Evolutionary conservation across 805 yeast genomes (phyloP).

Genomic region (Wickerhamomyces sydowiorum): DNA sequence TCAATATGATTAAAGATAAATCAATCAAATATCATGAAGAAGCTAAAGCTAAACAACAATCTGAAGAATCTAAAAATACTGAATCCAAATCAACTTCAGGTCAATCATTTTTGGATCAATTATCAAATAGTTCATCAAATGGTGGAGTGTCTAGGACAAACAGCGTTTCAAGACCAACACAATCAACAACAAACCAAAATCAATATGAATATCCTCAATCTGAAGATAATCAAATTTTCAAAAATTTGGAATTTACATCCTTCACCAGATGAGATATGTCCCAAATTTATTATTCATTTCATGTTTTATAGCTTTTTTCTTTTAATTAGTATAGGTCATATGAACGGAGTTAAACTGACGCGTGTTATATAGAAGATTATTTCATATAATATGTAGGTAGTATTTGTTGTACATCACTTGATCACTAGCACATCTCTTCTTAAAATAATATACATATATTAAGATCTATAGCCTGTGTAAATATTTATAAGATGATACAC

Average conservation of each 20-base stretch:
- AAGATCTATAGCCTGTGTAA: no score
- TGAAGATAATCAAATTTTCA: slow-evolving; percentile 20
- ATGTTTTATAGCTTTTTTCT: no score
- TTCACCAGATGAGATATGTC: slow-evolving; percentile 13
- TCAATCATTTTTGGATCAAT: slow-evolving; percentile 19
- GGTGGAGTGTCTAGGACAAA: slow-evolving; percentile 7
- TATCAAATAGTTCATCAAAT: slow-evolving; percentile 4
- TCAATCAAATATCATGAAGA: slow-evolving; percentile 11
- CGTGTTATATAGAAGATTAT: no score
- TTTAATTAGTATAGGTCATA: no score
- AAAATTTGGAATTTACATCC: slow-evolving; percentile 22
- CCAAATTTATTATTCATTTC: no score
- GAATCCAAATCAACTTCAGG: slow-evolving; percentile 14
- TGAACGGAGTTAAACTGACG: no score
- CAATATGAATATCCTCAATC: slow-evolving; percentile 17
- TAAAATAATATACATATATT: no score
- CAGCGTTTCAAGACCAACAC: slow-evolving; percentile 9
- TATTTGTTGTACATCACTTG: no score
- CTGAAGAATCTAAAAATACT: slow-evolving; percentile 1
- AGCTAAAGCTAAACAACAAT: slow-evolving; percentile 3
- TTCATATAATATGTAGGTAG: no score
- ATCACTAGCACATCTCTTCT: no score
- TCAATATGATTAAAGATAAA: slow-evolving; percentile 32
- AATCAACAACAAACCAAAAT: slow-evolving; percentile 6
- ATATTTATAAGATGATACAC: no score